Evolutionary conservation across 805 yeast species (phyloP), one percentile per base, ranked within the genome.

Genomic region (Debaryomyces tyrocola): DNA sequence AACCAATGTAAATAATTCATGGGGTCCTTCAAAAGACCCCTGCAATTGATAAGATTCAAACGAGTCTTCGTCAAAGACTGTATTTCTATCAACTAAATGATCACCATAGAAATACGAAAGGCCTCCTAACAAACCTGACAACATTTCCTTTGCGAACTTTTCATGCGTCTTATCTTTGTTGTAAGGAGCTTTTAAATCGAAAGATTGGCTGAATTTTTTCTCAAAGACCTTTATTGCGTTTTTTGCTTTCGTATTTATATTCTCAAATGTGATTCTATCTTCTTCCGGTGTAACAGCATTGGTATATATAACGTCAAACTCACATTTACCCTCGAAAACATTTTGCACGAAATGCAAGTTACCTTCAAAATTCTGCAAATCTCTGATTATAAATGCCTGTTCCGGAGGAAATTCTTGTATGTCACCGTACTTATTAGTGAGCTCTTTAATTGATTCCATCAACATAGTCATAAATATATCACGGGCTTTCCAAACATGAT

Each of bases 81-180:
- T 81, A 4, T 75, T 74, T 54, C 96, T 73, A 61, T 91, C 96
- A 20, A 94, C 94, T 41, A 86, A 59, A 42, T 85, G 87, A 43
- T 83, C 86, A 29, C 99, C 98, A 58, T 87, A 75, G 58, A 87
- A 87, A 65, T 90, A 90, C 2, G 96, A 88, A 43, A 94, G 77
- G 11, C 98, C 98, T 17, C 97, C 99, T 46, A 88, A 62, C 37
- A 94, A 72, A 46, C 91, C 92, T 0, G 97, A 86, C 8, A 92
- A 59, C 35, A 90, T 72, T 55, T 88, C 91, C 55, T 87, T 75
- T 1, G 90, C 96, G 68, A 94, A 91, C 7, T 55, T 53, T 24
- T 63, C 57, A 55, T 83, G 74, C 37, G 56, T 56, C 46, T 67
- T 56, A 40, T 62, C 61, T 6, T 58, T 61, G 40, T 75, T 66